Base-by-base conservation (phyloP, 352 stramenopile genomes). In the Salisapilia sapeloensis region DNA sequence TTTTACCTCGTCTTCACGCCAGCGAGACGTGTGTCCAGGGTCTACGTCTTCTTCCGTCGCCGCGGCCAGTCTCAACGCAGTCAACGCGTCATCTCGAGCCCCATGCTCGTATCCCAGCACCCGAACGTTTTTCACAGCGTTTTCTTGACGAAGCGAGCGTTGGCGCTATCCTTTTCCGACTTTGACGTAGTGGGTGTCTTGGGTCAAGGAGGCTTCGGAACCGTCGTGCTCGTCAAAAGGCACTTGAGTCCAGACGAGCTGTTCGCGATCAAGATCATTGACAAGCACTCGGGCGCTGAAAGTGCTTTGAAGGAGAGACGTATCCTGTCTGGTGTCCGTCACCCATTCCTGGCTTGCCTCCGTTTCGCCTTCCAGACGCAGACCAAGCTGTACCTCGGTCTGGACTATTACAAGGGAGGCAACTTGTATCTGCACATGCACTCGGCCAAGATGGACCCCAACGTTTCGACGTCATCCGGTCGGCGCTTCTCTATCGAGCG, bases 391-490 rank as follows among this genome's bases (percentile, higher is more conserved):
- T 87, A 83, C 38, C 46, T 87, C 2, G 72, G 67, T 4, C 58
- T 84, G 39, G 72, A 87, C 41, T 87, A 83, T 43, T 87, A 84
- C 61, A 83, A 84, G 37, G 72, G 72, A 22, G 72, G 72, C 34
- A 84, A 83, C 40, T 30, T 87, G 31, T 89, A 87, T 42, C 53
- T 84, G 44, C 76, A 90, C 51, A 87, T 90, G 75, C 72, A 91
- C 53, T 80, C 70, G 20, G 71, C 61, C 16, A 81, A 83, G 53
- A 76, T 79, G 48, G 64, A 83, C 29, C 67, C 65, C 24, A 84
- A 75, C 31, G 41, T 84, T 24, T 79, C 64, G 34, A 83, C 56
- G 27, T 82, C 65, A 44, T 60, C 60, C 33, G 69, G 70, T 0
- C 61, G 69, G 9, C 66, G 71, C 18, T 85, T 90, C 38, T 42